Base-by-base conservation (phyloP, 768 basidiomycete genomes). In the Brasilioporus rufonigricans region DNA sequence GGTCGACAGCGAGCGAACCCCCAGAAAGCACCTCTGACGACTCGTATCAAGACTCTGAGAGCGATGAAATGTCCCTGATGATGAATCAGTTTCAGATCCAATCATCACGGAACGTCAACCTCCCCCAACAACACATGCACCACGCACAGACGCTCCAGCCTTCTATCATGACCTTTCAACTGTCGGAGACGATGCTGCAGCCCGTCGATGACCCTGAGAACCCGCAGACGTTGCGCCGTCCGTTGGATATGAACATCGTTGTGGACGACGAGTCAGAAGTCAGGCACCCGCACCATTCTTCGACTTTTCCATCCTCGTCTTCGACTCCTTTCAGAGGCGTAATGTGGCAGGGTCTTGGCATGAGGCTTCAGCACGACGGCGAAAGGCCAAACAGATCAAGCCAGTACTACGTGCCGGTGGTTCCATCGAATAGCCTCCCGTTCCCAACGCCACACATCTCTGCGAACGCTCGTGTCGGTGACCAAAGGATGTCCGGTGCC, bases 31-130 rank as follows among this genome's bases (percentile, higher is more conserved):
- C 55, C 45, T 66, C 66, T 10, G 68, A 67, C 32, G 61, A 67
- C 39, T 71, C 64, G 14, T 57, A 53, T 46, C 69, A 62, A 48
- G 71, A 64, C 40, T 69, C 71, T 7, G 71, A 67, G 36, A 50
- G 32, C 35, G 67, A 67, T 24, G 71, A 69, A 26, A 72, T 72
- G 65, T 71, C 56, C 2, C 71, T 67, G 47, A 65, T 72, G 69
- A 59, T 67, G 60, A 65, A 61, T 41, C 61, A 62, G 47, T 72
- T 72, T 19, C 69, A 71, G 48, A 38, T 71, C 23, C 66, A 51
- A 24, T 50, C 64, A 10, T 55, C 59, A 16, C 55, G 56, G 33
- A 52, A 43, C 48, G 13, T 55, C 44, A 47, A 48, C 46, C 43
- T 31, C 31, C 24, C 54, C 13, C 43, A 53, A 16, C 43, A 50